Conservation (phyloP, 805 yeast genomes). For the Wickerhamiella australiensis region DNA sequence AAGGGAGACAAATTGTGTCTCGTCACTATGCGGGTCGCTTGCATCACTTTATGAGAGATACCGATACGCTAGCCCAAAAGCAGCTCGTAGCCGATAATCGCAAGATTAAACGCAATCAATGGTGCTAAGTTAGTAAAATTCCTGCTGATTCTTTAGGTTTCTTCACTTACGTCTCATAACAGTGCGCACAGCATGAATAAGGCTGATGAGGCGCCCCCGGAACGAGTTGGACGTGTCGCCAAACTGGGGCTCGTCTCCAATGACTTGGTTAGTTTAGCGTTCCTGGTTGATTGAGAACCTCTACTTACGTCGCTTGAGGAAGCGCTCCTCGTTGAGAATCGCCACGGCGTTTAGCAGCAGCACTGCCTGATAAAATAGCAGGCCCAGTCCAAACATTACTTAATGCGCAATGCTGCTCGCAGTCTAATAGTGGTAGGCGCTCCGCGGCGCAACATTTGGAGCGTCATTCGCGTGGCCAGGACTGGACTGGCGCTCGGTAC, state of each 20-base stretch:
- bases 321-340: slow-evolving; percentile 67
- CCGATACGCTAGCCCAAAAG: slow-evolving; percentile 58
- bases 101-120: slow-evolving; percentile 50
- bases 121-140: slow-evolving; percentile 37
- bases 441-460: slow-evolving; percentile 21
- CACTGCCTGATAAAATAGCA: slow-evolving; percentile 28
- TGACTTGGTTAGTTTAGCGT: slow-evolving; percentile 30
- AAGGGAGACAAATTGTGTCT: too few species aligned
- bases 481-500: slow-evolving; percentile 51
- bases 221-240: slow-evolving; percentile 38
- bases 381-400: slow-evolving; percentile 31
- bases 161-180: slow-evolving; percentile 46
- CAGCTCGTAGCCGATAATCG: slow-evolving; percentile 59
- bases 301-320: slow-evolving; percentile 47
- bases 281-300: neutral
- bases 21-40: too few species aligned
- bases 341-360: slow-evolving; percentile 63
- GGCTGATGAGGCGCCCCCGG: slow-evolving; percentile 46
- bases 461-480: slow-evolving; percentile 21
- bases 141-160: neutral
- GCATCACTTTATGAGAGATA: too few species aligned
- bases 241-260: slow-evolving; percentile 33
- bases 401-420: slow-evolving; percentile 4
- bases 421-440: neutral
- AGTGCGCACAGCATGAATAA: slow-evolving; percentile 65